Evolutionary conservation across 2,329 filamentous ascomycete species (phyloP).

Genomic region (Rhinocladiella similis): DNA sequence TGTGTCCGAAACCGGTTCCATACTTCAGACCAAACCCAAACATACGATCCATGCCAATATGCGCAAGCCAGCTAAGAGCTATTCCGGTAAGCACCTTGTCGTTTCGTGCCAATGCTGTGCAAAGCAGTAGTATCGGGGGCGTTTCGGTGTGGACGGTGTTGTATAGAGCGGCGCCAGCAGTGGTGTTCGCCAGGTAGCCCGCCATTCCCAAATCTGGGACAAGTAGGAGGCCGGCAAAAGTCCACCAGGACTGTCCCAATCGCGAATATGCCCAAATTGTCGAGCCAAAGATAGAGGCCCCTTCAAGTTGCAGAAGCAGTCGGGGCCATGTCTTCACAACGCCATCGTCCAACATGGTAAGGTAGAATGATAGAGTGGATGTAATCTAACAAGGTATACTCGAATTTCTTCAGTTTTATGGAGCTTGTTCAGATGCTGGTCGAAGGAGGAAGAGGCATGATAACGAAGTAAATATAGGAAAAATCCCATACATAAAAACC

Average conservation of each 20-base stretch:
- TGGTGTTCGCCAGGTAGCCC: conserved; percentile 18
- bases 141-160: conserved; percentile 18
- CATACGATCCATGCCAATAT: conserved; percentile 24
- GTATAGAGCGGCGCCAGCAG: conserved; percentile 11
- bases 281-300: conserved; percentile 13
- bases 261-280: conserved; percentile 18
- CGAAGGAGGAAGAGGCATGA: too few relatives aligned
- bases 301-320: conserved; percentile 15
- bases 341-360: conserved; percentile 4
- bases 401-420: too few relatives aligned
- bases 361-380: too few relatives aligned
- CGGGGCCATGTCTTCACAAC: conserved; percentile 18
- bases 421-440: too few relatives aligned
- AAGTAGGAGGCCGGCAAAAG: conserved; percentile 16
- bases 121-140: conserved; percentile 16
- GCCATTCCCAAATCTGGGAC: conserved; percentile 19
- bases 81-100: conserved; percentile 9
- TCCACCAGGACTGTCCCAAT: conserved; percentile 13
- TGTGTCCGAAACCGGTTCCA: conserved; percentile 17
- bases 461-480: too few relatives aligned
- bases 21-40: conserved; percentile 19
- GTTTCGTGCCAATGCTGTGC: conserved; percentile 13
- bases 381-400: too few relatives aligned
- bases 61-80: conserved; percentile 17
- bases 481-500: too few relatives aligned